phyloP scores from a whole-genome alignment of 805 yeast species.

The Kazachstania africana region DNA sequence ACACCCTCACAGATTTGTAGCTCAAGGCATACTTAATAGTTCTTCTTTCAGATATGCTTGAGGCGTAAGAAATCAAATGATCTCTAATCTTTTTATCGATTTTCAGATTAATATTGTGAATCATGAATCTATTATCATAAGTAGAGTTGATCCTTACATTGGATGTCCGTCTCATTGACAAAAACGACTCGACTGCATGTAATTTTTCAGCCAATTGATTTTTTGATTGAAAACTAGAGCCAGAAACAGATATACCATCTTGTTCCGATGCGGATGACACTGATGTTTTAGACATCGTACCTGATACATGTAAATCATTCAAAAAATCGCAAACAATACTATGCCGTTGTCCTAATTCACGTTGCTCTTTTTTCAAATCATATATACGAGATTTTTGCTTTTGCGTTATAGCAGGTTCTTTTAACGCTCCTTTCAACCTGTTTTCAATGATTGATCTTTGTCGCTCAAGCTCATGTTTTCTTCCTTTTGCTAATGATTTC shows the following conservation, averaged over 20 bases:
- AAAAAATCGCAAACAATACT: slow-evolving; percentile 24
- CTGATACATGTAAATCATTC: slow-evolving; percentile 22
- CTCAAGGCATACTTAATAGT: slow-evolving; percentile 35
- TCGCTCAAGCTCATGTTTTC: slow-evolving; percentile 30
- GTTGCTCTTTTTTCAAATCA: slow-evolving; percentile 16
- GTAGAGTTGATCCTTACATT: slow-evolving; percentile 18
- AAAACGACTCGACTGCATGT: slow-evolving; percentile 22
- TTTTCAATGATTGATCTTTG: background rate
- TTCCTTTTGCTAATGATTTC: slow-evolving; percentile 29
- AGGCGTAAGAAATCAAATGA: slow-evolving; percentile 35
- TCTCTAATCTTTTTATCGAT: slow-evolving; percentile 44
- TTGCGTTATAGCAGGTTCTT: slow-evolving; percentile 1
- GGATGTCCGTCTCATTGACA: slow-evolving; percentile 22
- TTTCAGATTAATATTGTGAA: slow-evolving; percentile 43
- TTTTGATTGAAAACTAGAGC: background rate
- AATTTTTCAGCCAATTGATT: slow-evolving; percentile 7
- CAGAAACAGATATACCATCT: background rate
- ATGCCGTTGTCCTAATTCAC: slow-evolving; percentile 25
- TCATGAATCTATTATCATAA: slow-evolving; percentile 47
- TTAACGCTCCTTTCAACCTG: too few species aligned
- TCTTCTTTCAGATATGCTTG: slow-evolving; percentile 32
- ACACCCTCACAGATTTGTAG: slow-evolving; percentile 37
- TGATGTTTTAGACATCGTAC: slow-evolving; percentile 7
- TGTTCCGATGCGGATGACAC: background rate
- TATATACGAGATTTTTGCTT: background rate